Evolutionary conservation across 192 early-diverging fungal species (phyloP).

Genomic region (Umbelopsis sp.): DNA sequence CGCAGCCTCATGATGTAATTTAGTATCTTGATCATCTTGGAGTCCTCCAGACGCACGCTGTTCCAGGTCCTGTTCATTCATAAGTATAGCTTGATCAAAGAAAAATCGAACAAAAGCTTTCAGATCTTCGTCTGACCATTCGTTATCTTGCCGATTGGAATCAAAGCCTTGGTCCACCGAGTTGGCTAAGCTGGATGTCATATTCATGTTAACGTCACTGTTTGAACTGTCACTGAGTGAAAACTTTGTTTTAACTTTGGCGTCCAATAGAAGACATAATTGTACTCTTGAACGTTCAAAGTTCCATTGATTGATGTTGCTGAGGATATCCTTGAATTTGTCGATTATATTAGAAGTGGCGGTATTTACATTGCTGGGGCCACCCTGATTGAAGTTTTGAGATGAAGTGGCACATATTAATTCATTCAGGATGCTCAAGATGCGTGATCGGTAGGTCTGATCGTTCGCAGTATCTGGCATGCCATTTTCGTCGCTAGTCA

Average conservation of each 20-base stretch:
- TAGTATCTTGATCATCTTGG: background rate
- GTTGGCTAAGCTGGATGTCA: background rate
- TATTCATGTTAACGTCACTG: conserved; percentile 27
- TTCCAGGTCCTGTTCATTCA: conserved; percentile 15
- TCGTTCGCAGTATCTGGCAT: conserved; percentile 19
- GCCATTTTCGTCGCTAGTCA: background rate
- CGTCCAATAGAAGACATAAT: conserved; percentile 52
- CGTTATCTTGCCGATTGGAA: background rate
- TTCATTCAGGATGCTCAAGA: conserved; percentile 45
- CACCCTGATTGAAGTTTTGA: conserved; percentile 5
- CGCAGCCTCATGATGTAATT: background rate
- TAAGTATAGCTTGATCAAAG: conserved; percentile 35
- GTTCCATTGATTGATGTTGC: conserved; percentile 54
- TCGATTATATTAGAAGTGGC: conserved; percentile 45
- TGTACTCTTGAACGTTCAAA: conserved; percentile 55
- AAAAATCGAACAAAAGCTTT: conserved; percentile 39
- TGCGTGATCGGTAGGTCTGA: conserved; percentile 29
- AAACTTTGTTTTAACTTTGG: conserved; percentile 32
- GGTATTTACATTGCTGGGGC: conserved; percentile 11
- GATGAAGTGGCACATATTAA: conserved; percentile 36
- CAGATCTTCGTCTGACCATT: conserved; percentile 30
- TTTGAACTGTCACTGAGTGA: conserved; percentile 15
- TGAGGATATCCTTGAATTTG: conserved; percentile 47
- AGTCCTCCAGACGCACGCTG: background rate
- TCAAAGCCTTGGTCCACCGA: conserved; percentile 15